A percentile compares a stretch with the other conserved stretches of the same genome.
These are phyloP conservation scores for Erysimum cheiri DNA, from an alignment of 441 rosid genomes.

Conservation along the genomic window DNA sequence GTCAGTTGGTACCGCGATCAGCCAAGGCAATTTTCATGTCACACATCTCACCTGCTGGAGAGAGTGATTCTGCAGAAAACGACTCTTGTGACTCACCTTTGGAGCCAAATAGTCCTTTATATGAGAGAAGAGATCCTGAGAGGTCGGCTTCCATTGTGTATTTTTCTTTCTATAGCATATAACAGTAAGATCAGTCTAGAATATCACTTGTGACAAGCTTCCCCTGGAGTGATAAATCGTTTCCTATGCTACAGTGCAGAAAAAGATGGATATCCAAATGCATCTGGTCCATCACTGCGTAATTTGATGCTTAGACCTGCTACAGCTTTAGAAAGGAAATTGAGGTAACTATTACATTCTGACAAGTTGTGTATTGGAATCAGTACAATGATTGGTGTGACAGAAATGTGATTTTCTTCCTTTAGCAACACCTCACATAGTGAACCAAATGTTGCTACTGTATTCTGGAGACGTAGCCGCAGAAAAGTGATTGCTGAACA, in stretches of 20 bases:
- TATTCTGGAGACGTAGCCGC: conserved; percentile 95
- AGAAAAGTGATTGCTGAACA: conserved; percentile 97
- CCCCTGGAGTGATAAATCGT: conserved; percentile 33
- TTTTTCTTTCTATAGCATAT: conserved; percentile 30
- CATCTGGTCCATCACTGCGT: conserved; percentile 68
- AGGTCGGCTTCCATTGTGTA: conserved; percentile 56
- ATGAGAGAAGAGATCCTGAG: conserved; percentile 87
- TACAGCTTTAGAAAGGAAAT: conserved; percentile 64
- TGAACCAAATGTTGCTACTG: conserved; percentile 91
- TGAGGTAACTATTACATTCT: conserved; percentile 59
- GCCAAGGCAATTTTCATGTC: conserved; percentile 94
- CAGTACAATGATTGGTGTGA: conserved; percentile 25
- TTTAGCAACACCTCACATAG: conserved; percentile 83
- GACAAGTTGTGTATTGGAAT: conserved; percentile 23
- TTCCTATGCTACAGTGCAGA: conserved; percentile 68
- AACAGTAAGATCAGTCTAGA: conserved; percentile 10
- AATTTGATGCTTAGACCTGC: conserved; percentile 73
- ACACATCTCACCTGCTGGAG: conserved; percentile 95
- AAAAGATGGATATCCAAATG: conserved; percentile 78
- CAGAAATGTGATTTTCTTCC: conserved; percentile 35
- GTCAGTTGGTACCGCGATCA: conserved; percentile 86
- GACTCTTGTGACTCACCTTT: conserved; percentile 99
- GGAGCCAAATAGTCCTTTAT: conserved; percentile 99
- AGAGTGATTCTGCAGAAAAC: conserved; percentile 99
- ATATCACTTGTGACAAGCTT: conserved; percentile 21